Conservation (phyloP, 805 yeast species). For the Trichomonascus vanleenenianus region DNA sequence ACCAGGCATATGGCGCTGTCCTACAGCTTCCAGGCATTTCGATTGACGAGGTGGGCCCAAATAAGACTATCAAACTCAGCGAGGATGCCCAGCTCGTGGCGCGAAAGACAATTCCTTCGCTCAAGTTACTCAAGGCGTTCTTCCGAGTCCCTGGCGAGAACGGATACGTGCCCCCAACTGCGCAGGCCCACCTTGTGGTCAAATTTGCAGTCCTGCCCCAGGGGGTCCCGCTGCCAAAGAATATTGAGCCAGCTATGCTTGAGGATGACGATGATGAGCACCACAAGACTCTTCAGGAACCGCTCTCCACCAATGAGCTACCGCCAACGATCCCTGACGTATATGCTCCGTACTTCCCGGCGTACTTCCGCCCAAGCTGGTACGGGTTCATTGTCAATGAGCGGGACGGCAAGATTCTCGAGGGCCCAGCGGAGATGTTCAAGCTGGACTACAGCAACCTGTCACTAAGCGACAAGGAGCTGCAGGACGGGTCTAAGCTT, state of each 20-base stretch:
- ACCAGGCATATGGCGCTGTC: constrained; percentile 48
- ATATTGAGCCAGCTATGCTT: constrained; percentile 17
- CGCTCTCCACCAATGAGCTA: constrained; percentile 53
- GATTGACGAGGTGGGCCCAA: constrained; percentile 11
- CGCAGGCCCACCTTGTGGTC: constrained; percentile 66
- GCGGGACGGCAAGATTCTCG: constrained; percentile 73
- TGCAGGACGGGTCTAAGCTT: constrained; percentile 32
- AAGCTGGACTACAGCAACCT: constrained; percentile 51
- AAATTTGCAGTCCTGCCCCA: constrained; percentile 74
- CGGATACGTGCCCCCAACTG: constrained; percentile 53
- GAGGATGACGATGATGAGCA: constrained; percentile 21
- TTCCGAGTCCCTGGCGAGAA: constrained; percentile 85
- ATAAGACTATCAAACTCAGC: constrained; percentile 9
- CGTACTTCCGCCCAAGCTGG: constrained; percentile 45
- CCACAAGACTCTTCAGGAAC: constrained; percentile 54
- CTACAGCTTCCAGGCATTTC: constrained; percentile 73
- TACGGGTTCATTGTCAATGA: constrained; percentile 61
- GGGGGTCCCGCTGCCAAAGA: constrained; percentile 30
- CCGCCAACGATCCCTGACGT: constrained; percentile 66
- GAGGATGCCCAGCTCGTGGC: constrained; percentile 12
- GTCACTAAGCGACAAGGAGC: constrained; percentile 41
- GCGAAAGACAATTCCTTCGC: constrained; percentile 49
- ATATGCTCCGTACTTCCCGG: constrained; percentile 73
- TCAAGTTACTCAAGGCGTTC: constrained; percentile 60
- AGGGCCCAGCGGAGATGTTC: constrained; percentile 49